These are phyloP conservation scores for Aspergillus phoenicis DNA, from an alignment of 2,329 filamentous ascomycete genomes.

Conservation along the genomic window DNA sequence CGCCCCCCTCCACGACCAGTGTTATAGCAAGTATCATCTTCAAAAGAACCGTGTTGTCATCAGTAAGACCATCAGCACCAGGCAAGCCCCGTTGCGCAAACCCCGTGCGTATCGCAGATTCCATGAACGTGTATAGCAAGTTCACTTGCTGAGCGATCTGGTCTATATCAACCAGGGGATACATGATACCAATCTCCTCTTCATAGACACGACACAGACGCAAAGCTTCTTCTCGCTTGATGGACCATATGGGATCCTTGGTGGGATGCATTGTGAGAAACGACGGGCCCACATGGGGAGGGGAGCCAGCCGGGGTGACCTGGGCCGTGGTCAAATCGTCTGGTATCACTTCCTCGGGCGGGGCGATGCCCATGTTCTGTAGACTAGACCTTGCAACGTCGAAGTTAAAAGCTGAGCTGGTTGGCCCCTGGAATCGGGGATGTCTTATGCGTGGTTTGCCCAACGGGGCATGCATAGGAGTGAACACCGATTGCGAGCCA, in stretches of 20 bases:
- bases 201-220: constrained; percentile 79
- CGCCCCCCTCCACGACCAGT: constrained; percentile 75
- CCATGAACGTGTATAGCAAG: constrained; percentile 71
- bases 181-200: constrained; percentile 91
- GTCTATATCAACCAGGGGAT: constrained; percentile 78
- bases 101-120: constrained; percentile 63
- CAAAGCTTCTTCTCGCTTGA: constrained; percentile 77
- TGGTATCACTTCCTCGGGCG: constrained; percentile 62
- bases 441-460: constrained; percentile 57
- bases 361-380: constrained; percentile 84
- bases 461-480: constrained; percentile 43
- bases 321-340: constrained; percentile 58
- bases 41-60: constrained; percentile 69
- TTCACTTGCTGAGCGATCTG: constrained; percentile 70
- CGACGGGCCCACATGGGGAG: constrained; percentile 37
- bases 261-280: constrained; percentile 46
- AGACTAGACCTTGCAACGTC: constrained; percentile 85
- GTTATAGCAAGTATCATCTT: constrained; percentile 83
- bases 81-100: constrained; percentile 58
- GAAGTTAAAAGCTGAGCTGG: constrained; percentile 80
- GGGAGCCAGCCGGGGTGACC: constrained; percentile 53
- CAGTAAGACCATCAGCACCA: constrained; percentile 61
- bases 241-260: constrained; percentile 78
- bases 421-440: constrained; percentile 78
- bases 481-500: constrained; percentile 42